These are phyloP conservation scores for Rhinocladiella mackenziei DNA, from an alignment of 2,329 filamentous ascomycete species.

Conservation along the genomic window DNA sequence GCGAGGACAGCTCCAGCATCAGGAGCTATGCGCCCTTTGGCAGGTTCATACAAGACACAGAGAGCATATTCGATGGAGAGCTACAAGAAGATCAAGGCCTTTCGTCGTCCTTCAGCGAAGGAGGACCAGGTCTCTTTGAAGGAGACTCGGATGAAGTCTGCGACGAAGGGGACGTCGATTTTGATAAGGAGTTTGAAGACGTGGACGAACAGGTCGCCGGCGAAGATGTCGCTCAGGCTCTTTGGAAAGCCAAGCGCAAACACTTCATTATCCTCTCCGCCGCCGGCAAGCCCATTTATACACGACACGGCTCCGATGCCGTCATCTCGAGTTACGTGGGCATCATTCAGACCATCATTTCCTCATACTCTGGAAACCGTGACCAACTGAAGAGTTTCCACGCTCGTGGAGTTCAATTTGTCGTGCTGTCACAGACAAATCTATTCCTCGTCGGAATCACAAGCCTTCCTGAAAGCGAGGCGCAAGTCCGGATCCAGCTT, in stretches of 20 bases:
- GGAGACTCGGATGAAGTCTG: constrained; percentile 16
- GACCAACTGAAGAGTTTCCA: constrained; percentile 79
- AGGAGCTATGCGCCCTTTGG: constrained; percentile 50
- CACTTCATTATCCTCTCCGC: constrained; percentile 96
- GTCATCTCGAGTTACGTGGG: constrained; percentile 92
- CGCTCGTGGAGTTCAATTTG: constrained; percentile 80
- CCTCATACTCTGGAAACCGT: constrained; percentile 80
- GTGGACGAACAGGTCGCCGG: constrained; percentile 48
- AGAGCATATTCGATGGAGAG: constrained; percentile 74
- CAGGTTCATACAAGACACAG: constrained; percentile 66
- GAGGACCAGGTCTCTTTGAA: constrained; percentile 31
- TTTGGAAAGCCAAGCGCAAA: constrained; percentile 91
- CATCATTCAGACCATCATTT: constrained; percentile 94
- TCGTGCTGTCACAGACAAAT: constrained; percentile 77
- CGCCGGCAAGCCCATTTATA: constrained; percentile 96
- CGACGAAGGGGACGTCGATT: constrained; percentile 59
- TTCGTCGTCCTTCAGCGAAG: constrained; percentile 38
- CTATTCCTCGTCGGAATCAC: constrained; percentile 93
- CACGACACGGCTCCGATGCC: constrained; percentile 83
- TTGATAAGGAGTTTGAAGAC: constrained; percentile 73
- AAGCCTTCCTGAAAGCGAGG: constrained; percentile 84
- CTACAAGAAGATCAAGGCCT: constrained; percentile 36
- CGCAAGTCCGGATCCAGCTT: constrained; percentile 79
- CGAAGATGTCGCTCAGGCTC: constrained; percentile 62
- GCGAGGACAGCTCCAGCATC: constrained; percentile 48